Base-by-base conservation (phyloP, 164 flowering plant species). In the Umbellularia californica region DNA sequence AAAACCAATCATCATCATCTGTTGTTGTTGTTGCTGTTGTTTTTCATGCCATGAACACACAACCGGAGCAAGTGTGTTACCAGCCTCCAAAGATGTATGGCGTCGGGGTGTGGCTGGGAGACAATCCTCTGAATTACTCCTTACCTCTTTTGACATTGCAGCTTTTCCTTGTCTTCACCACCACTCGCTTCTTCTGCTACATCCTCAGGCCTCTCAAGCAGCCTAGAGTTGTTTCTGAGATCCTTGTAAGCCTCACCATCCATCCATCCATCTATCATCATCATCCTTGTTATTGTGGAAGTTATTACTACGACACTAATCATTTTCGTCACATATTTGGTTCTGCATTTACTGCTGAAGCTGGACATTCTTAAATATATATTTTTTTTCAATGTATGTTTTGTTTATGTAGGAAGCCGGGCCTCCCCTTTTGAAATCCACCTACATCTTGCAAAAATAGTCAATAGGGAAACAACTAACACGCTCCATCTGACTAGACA, bases 111-210 rank as follows among this genome's bases (percentile, higher is more conserved):
- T 62, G 23, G 27, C 3, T 12, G 14, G 70, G 51, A 3, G 65
- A 23, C 3, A 52, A 70, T 19, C 71, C 79, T 22, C 64, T 72
- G 52, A 23, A 12, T 41, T 58, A 65, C 67, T 35, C 75, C 25
- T 33, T 67, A 23, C 52, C 75, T 58, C 75, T 76, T 23, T 14
- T 76, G 14, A 50, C 66, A 33, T 58, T 71, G 58, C 79, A 76
- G 71, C 41, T 71, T 19, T n/a, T 55, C 28, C 7, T 76, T 24
- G 67, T 73, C 65, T 27, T 73, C 47, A 14, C 58, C 27, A 55
- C 50, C 35, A 71, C 58, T 17, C 51, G 50, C n/a, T 3, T 58
- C 23, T 14, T 69, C 28, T 20, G 20, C 22, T 4, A 58, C 71
- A n/a, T 66, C 55, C 72, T 71, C 71, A 55, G 55, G 71, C 72